A percentile compares a stretch with the other conserved stretches of the same genome.
phyloP scores from a whole-genome alignment of 108 stramenopile genomes.

The Cyclotella sp. region DNA sequence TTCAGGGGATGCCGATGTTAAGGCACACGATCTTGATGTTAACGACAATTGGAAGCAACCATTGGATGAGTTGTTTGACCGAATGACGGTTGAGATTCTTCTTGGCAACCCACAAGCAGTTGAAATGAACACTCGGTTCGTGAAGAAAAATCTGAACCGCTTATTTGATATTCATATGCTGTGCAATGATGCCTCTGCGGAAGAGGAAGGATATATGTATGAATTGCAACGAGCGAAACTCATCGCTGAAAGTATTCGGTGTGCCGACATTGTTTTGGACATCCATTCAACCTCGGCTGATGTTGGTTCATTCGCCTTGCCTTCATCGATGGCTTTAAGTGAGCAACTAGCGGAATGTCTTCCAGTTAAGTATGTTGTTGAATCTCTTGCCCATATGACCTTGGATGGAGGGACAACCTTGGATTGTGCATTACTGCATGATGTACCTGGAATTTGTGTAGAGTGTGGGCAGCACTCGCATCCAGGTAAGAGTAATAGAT shows the following conservation, averaged over 20 bases:
- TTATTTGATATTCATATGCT: constrained; percentile 38
- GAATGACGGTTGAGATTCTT: constrained; percentile 41
- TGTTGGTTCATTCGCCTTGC: constrained; percentile 51
- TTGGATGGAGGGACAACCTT: constrained; percentile 43
- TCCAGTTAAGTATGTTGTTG: constrained; percentile 45
- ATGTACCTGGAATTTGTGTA: constrained; percentile 42
- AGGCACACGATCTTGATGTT: constrained; percentile 10
- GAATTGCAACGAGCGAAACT: constrained; percentile 42
- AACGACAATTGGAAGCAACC: constrained; percentile 36
- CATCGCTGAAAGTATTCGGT: constrained; percentile 34
- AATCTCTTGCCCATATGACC: constrained; percentile 37
- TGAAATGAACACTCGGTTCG: constrained; percentile 27
- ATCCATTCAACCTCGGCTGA: constrained; percentile 44
- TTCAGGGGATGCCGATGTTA: constrained; percentile 26
- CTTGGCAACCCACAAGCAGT: constrained; percentile 44
- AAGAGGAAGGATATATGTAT: constrained; percentile 39
- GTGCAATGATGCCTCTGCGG: constrained; percentile 30
- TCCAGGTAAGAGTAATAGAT: not conserved
- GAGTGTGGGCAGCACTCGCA: constrained; percentile 49
- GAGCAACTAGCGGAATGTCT: constrained; percentile 37
- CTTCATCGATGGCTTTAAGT: constrained; percentile 39
- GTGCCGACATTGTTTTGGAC: constrained; percentile 47
- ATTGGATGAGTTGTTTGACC: constrained; percentile 30
- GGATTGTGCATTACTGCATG: constrained; percentile 34
- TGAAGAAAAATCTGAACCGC: constrained; percentile 38